Conservation (phyloP, 108 stramenopile species). For the Schizochytrium sp. region DNA sequence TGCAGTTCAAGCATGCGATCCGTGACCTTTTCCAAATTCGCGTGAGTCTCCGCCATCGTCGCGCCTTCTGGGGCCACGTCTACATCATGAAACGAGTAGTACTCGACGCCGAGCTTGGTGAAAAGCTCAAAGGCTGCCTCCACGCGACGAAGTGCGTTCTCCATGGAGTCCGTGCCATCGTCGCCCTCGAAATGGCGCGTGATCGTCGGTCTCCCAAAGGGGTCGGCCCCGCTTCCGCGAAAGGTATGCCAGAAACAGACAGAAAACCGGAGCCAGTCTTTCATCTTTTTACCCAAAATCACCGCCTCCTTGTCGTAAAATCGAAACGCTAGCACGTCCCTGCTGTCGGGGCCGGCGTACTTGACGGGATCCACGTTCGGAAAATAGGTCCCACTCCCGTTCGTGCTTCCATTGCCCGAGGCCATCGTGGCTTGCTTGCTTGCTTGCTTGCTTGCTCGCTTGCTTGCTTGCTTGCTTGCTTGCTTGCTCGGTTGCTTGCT, state of each 20-base stretch:
- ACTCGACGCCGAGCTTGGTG: conserved; percentile 55
- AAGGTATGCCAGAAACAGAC: conserved; percentile 65
- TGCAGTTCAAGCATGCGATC: conserved; percentile 48
- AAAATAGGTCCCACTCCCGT: not conserved
- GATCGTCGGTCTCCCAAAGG: conserved; percentile 51
- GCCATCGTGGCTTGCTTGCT: too few relatives aligned
- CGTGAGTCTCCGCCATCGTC: conserved; percentile 42
- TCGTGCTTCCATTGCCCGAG: too few relatives aligned
- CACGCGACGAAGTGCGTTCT: conserved; percentile 47
- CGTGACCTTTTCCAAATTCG: conserved; percentile 43
- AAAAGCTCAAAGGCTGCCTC: conserved; percentile 61
- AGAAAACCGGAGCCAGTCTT: conserved; percentile 54
- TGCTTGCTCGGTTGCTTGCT: too few relatives aligned
- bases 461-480: too few relatives aligned
- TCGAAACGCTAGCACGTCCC: not conserved
- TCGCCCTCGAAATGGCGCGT: conserved; percentile 43
- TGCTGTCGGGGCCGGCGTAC: not conserved
- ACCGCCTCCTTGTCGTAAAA: not conserved
- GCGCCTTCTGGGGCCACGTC: conserved; percentile 56
- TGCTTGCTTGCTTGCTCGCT: too few relatives aligned
- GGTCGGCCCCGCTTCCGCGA: conserved; percentile 50
- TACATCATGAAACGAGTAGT: conserved; percentile 60
- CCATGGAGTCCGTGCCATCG: conserved; percentile 38
- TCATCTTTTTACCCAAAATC: not conserved
- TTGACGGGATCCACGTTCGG: conserved; percentile 29